Percentiles rank a stretch among this genome's conserved stretches.
These are phyloP conservation scores for Paramecium caudatum DNA, from an alignment of 73 alveolate genomes.

Conservation along the genomic window DNA sequence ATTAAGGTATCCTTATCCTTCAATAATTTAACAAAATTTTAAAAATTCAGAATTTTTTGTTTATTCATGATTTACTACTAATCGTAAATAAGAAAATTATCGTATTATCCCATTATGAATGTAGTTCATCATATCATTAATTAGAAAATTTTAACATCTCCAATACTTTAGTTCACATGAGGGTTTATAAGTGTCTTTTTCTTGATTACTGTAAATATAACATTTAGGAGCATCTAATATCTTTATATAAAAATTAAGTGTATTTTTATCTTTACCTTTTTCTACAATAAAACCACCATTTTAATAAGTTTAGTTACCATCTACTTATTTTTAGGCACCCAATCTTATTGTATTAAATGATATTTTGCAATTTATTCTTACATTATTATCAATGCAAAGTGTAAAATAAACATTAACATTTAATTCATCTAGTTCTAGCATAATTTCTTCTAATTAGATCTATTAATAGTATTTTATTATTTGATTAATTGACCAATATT, in stretches of 20 bases:
- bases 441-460: not conserved
- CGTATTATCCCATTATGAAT: not conserved
- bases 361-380: not conserved
- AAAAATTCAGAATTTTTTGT: not conserved
- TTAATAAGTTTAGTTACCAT: not conserved
- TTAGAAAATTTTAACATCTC: constrained; percentile 18
- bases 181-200: not conserved
- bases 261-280: not conserved
- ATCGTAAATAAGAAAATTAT: not conserved
- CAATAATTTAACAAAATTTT: constrained; percentile 3
- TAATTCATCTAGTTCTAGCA: not conserved
- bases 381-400: not conserved
- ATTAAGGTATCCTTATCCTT: constrained; percentile 17
- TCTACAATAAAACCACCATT: constrained; percentile 32
- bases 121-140: not conserved
- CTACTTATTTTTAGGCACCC: not conserved
- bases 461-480: not conserved
- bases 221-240: not conserved
- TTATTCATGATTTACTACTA: not conserved
- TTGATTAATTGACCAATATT: not conserved
- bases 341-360: not conserved
- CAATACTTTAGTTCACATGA: not conserved
- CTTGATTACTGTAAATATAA: not conserved
- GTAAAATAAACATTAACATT: not conserved
- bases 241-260: constrained; percentile 28